Evolutionary conservation across 2,329 filamentous ascomycete species (phyloP).

Genomic region (Eutypa lata): DNA sequence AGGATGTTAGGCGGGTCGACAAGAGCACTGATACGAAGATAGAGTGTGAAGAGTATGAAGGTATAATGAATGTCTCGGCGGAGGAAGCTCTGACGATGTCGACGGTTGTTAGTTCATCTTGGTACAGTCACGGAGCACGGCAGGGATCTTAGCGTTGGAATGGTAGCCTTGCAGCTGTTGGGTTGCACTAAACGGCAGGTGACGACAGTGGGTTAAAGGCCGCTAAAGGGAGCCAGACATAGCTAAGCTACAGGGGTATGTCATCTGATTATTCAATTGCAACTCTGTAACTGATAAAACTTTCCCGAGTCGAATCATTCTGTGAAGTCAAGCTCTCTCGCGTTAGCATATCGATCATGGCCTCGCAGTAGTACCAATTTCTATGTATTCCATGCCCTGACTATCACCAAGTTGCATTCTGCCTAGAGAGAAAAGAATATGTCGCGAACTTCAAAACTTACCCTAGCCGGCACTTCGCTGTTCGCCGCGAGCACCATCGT

Average conservation of each 20-base stretch:
- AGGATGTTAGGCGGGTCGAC: too few relatives aligned
- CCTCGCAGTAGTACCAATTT: background rate
- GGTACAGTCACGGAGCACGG: background rate
- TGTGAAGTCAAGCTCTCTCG: too few relatives aligned
- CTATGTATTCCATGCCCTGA: too few relatives aligned
- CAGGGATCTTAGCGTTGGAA: too few relatives aligned
- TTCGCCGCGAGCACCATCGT: constrained; percentile 74
- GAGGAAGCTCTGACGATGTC: background rate
- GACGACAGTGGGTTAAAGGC: background rate
- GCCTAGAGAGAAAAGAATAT: constrained; percentile 44
- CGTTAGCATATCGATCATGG: background rate
- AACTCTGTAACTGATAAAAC: too few relatives aligned
- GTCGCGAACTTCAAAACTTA: constrained; percentile 88
- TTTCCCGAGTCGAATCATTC: too few relatives aligned
- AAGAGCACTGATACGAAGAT: too few relatives aligned
- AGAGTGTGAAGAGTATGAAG: too few relatives aligned
- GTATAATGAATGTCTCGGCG: too few relatives aligned
- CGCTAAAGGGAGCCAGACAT: background rate
- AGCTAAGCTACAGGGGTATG: too few relatives aligned
- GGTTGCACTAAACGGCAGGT: background rate
- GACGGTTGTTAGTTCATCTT: background rate
- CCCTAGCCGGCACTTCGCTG: constrained; percentile 72
- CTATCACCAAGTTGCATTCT: background rate
- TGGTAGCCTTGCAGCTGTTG: background rate
- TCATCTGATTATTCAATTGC: too few relatives aligned